A percentile compares a stretch with the other conserved stretches of the same genome.
These are phyloP conservation scores for Trametes pubescens DNA, from an alignment of 1,284 basidiomycete species.

Conservation along the genomic window DNA sequence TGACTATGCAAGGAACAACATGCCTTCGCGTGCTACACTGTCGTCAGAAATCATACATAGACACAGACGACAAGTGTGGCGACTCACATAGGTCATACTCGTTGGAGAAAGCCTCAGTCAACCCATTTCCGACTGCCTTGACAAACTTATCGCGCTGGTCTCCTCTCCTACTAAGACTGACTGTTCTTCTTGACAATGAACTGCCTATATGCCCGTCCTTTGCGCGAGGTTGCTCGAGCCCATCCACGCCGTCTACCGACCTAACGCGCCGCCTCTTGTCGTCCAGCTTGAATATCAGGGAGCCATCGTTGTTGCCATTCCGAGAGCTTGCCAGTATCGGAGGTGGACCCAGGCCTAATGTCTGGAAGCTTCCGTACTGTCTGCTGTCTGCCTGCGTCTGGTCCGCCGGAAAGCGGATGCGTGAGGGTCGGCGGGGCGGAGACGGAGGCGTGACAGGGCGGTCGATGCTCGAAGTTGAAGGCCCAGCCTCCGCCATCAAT, in stretches of 20 bases:
- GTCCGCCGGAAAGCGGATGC: conserved; percentile 42
- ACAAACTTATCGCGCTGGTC: conserved; percentile 26
- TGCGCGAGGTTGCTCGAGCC: conserved; percentile 24
- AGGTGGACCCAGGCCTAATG: conserved; percentile 41
- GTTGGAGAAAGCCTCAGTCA: conserved; percentile 58
- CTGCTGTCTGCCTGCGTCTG: conserved; percentile 30
- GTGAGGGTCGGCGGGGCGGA: conserved; percentile 33
- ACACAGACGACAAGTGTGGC: background rate
- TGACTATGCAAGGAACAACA: conserved; percentile 32
- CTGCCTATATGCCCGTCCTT: conserved; percentile 14
- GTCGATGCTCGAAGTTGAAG: conserved; percentile 35
- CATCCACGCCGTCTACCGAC: conserved; percentile 37
- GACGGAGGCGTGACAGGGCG: conserved; percentile 28
- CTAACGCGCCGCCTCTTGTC: conserved; percentile 43
- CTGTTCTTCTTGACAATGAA: conserved; percentile 30
- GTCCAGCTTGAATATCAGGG: conserved; percentile 25
- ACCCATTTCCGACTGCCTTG: conserved; percentile 26
- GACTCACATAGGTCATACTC: conserved; percentile 77
- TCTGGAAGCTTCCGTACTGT: conserved; percentile 25
- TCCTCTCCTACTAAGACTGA: conserved; percentile 29
- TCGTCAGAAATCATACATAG: conserved; percentile 7
- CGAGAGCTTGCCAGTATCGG: conserved; percentile 33
- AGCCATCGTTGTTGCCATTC: conserved; percentile 23
- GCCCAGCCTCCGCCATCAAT: conserved; percentile 44
- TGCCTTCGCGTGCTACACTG: conserved; percentile 71